A percentile compares a stretch with the other conserved stretches of the same genome.
Conservation (phyloP, 257 asterid species). For the Ajuga chamaepitys region DNA sequence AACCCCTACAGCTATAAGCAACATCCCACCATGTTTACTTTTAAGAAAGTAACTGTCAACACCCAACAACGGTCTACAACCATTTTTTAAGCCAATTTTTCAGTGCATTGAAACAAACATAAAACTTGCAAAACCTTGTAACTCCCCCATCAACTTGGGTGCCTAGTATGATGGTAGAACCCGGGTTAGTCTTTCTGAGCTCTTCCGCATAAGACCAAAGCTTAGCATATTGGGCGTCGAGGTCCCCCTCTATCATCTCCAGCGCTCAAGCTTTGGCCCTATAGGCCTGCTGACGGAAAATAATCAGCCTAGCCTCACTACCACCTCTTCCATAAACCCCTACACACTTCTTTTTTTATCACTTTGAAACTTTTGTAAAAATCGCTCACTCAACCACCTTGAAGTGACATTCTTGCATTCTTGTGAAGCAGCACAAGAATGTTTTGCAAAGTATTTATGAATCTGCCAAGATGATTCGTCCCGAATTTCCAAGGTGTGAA, state of each 20-base stretch:
- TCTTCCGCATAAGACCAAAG: not conserved
- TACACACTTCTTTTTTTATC: no score
- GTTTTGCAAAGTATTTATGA: no score
- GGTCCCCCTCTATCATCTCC: not conserved
- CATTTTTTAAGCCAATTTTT: not conserved
- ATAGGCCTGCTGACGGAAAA: no score
- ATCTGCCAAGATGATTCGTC: no score
- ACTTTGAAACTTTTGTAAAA: no score
- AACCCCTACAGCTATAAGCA: not conserved
- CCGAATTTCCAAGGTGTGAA: no score
- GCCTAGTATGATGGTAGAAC: not conserved
- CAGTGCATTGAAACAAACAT: not conserved
- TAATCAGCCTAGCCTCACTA: no score
- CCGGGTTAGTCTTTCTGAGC: not conserved
- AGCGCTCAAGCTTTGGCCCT: not conserved
- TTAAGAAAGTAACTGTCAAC: not conserved
- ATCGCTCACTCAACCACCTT: no score
- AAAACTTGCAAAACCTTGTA: not conserved
- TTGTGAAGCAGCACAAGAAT: no score
- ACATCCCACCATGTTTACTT: not conserved
- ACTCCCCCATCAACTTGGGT: not conserved
- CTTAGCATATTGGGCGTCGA: not conserved
- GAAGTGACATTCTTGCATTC: no score
- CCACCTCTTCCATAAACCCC: no score
- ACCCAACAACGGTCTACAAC: not conserved